Percentiles rank a stretch among this genome's conserved stretches.
These are phyloP conservation scores for Picochlorum sp. DNA, from an alignment of 139 green algal species.

Conservation along the genomic window DNA sequence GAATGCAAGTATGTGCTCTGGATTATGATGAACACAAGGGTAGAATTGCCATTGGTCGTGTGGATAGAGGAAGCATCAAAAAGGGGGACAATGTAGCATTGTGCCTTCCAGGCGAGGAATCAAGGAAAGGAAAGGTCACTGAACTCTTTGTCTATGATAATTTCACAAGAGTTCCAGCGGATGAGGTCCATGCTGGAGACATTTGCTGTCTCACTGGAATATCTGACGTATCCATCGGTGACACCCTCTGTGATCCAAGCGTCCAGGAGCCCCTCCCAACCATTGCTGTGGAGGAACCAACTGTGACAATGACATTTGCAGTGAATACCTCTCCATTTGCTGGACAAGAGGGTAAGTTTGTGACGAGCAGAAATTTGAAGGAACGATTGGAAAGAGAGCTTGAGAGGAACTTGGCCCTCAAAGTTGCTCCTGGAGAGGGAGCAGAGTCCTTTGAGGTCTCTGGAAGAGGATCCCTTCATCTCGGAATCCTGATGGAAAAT, in stretches of 20 bases:
- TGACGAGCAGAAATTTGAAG: conserved; percentile 79
- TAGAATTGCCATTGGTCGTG: conserved; percentile 84
- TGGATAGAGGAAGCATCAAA: conserved; percentile 65
- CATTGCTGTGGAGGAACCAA: conserved; percentile 95
- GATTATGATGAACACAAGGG: conserved; percentile 96
- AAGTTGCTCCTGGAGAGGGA: conserved; percentile 83
- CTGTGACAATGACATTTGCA: conserved; percentile 92
- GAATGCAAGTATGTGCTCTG: conserved; percentile 85
- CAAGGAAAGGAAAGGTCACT: conserved; percentile 44
- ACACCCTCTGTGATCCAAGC: conserved; percentile 77
- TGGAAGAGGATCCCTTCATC: conserved; percentile 79
- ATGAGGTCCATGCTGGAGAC: conserved; percentile 80
- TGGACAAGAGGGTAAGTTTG: conserved; percentile 89
- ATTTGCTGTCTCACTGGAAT: conserved; percentile 83
- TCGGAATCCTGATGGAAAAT: conserved; percentile 97
- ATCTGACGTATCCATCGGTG: conserved; percentile 75
- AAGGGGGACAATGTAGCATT: conserved; percentile 42
- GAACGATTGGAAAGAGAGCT: conserved; percentile 55
- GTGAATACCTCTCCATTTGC: conserved; percentile 96
- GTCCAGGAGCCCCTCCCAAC: conserved; percentile 69
- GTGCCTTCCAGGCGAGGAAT: conserved; percentile 26
- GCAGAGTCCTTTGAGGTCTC: conserved; percentile 90
- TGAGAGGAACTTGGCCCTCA: conserved; percentile 94
- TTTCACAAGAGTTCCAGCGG: conserved; percentile 56
- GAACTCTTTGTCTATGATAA: conserved; percentile 98